These are phyloP conservation scores for Lomentospora prolificans DNA, from an alignment of 2,329 filamentous ascomycete species.

Conservation along the genomic window DNA sequence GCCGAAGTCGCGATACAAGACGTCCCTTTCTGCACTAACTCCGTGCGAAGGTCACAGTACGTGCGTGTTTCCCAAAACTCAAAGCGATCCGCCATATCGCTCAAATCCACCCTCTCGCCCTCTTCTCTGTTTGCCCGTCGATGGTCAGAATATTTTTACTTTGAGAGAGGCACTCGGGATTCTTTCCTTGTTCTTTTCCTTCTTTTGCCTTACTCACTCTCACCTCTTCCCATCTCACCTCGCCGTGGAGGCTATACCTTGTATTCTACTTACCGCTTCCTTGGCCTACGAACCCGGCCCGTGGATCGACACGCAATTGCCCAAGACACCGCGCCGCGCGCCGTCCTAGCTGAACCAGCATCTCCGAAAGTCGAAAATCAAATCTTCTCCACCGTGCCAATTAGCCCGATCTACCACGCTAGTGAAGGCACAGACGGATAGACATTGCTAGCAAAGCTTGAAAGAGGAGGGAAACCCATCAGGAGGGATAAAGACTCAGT, in stretches of 20 bases:
- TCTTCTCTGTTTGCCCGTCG: background rate
- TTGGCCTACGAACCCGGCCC: background rate
- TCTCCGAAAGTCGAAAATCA: background rate
- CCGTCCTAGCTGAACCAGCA: background rate
- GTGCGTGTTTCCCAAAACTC: background rate
- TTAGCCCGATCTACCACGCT: background rate
- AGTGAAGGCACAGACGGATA: background rate
- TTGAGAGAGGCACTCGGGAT: background rate
- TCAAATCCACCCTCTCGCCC: background rate
- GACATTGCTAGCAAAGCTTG: background rate
- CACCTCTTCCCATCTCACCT: too few relatives aligned
- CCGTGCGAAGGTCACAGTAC: background rate
- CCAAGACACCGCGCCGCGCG: background rate
- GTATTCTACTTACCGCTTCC: too few relatives aligned
- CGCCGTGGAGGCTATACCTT: too few relatives aligned
- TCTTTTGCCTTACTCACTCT: background rate
- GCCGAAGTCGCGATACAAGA: background rate
- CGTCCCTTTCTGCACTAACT: background rate
- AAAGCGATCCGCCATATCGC: background rate
- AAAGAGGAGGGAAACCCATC: background rate
- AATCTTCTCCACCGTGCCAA: background rate
- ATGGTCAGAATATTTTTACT: background rate
- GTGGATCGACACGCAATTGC: background rate
- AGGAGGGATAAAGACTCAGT: background rate
- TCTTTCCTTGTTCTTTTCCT: background rate